Evolutionary conservation across 768 basidiomycete genomes (phyloP).

Genomic region (Russula compacta): DNA sequence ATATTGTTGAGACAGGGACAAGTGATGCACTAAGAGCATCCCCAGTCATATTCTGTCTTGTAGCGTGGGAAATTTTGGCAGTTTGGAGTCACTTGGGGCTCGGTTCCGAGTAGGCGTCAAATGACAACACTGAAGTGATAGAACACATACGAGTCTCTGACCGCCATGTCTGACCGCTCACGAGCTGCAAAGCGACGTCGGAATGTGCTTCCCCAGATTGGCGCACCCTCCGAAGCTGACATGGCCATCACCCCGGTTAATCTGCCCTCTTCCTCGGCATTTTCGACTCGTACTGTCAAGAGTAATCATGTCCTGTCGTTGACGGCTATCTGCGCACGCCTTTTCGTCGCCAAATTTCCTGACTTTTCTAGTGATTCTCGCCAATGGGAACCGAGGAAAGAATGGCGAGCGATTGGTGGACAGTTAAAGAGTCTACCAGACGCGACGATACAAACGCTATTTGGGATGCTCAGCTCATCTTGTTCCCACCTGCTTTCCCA

Average conservation of each 20-base stretch:
- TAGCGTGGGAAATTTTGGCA: no score
- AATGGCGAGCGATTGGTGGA: conserved; percentile 23
- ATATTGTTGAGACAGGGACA: no score
- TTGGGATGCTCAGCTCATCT: conserved; percentile 39
- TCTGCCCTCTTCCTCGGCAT: conserved; percentile 42
- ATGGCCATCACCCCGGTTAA: conserved; percentile 28
- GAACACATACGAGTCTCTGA: neutral
- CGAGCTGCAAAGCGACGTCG: conserved; percentile 27
- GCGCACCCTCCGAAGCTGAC: conserved; percentile 40
- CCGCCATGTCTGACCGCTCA: conserved; percentile 4
- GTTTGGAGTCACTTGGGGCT: no score
- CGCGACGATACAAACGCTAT: conserved; percentile 38
- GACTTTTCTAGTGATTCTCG: conserved; percentile 31
- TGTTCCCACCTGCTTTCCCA: conserved; percentile 46
- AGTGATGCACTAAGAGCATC: no score
- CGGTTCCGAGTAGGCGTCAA: neutral
- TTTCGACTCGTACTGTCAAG: conserved; percentile 34
- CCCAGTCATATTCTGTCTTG: no score
- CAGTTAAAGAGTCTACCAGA: conserved; percentile 46
- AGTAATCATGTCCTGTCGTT: conserved; percentile 34
- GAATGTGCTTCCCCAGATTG: conserved; percentile 26
- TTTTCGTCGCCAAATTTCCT: conserved; percentile 40
- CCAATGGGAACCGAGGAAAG: conserved; percentile 29
- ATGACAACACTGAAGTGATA: neutral
- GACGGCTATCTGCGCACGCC: conserved; percentile 40